phyloP scores from a whole-genome alignment of 140 eudicot species.

The Erigeron philadelphicus region DNA sequence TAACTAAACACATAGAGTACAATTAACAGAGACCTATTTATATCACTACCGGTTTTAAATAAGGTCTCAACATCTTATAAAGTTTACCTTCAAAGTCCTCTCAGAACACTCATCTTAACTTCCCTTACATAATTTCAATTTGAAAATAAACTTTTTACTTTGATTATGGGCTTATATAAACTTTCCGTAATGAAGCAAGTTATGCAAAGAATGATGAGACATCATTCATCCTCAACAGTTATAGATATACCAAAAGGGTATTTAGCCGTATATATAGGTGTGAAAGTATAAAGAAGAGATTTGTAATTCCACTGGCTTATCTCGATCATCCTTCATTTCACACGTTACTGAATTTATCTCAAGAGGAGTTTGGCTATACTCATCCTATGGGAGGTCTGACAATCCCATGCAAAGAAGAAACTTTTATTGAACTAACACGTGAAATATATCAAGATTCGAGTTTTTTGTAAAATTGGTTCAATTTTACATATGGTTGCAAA shows the following conservation, averaged over 20 bases:
- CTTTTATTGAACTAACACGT: slow-evolving; percentile 17
- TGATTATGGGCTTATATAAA: too few relatives aligned
- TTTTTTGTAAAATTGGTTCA: too few relatives aligned
- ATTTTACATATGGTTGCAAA: too few relatives aligned
- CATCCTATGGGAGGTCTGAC: slow-evolving; percentile 35
- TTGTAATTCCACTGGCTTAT: slow-evolving; percentile 33
- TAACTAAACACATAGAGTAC: too few relatives aligned
- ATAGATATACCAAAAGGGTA: slow-evolving; percentile 35
- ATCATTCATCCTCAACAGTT: slow-evolving; percentile 1
- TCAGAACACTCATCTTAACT: too few relatives aligned
- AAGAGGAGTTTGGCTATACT: slow-evolving; percentile 29
- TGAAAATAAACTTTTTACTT: too few relatives aligned
- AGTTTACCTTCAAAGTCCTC: too few relatives aligned
- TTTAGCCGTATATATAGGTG: slow-evolving; percentile 40
- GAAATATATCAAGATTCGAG: not conserved
- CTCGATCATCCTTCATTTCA: slow-evolving; percentile 39
- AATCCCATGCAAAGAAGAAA: slow-evolving; percentile 28
- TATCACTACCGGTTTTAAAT: too few relatives aligned
- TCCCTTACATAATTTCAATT: too few relatives aligned
- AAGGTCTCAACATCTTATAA: too few relatives aligned
- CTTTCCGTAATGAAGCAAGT: too few relatives aligned
- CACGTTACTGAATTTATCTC: slow-evolving; percentile 20
- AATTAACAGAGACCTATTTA: too few relatives aligned
- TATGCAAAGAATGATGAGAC: not conserved
- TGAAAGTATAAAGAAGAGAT: slow-evolving; percentile 30